A percentile compares a stretch with the other conserved stretches of the same genome.
Conservation (phyloP, 2,329 filamentous ascomycete genomes). For the Pseudogymnoascus pannorum region DNA sequence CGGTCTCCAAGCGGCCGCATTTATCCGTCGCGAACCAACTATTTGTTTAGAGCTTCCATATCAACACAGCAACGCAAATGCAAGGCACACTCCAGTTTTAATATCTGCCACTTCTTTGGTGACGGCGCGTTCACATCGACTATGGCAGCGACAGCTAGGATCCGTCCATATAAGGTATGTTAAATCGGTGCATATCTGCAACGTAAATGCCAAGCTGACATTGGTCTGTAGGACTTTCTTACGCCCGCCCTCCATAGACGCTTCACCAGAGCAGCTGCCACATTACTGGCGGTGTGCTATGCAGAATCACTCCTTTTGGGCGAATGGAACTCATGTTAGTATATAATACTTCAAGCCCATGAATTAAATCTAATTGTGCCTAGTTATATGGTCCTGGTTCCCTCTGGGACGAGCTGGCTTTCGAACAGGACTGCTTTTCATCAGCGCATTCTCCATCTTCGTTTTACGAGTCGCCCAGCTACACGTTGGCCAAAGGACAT, state of each 20-base stretch:
- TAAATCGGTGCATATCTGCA: conserved; percentile 43
- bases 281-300: conserved; percentile 67
- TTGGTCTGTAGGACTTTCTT: conserved; percentile 58
- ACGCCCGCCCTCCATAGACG: conserved; percentile 81
- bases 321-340: conserved; percentile 53
- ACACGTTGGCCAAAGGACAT: conserved; percentile 67
- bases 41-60: conserved; percentile 10
- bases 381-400: conserved; percentile 77
- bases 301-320: conserved; percentile 63
- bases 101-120: conserved; percentile 9
- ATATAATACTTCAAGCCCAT: conserved; percentile 5
- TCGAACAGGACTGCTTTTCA: conserved; percentile 67
- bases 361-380: conserved; percentile 11
- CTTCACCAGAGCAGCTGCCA: conserved; percentile 69
- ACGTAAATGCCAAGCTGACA: conserved; percentile 52
- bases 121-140: conserved; percentile 12
- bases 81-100: conserved; percentile 1
- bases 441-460: conserved; percentile 69
- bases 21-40: conserved; percentile 9
- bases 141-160: conserved; percentile 28
- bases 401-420: conserved; percentile 69
- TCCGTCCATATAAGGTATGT: conserved; percentile 33
- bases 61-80: conserved; percentile 9
- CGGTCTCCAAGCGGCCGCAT: conserved; percentile 7
- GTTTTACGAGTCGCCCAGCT: conserved; percentile 80